These are phyloP conservation scores for Acanthamoeba royreba DNA, from an alignment of 208 protist genomes.

Conservation along the genomic window DNA sequence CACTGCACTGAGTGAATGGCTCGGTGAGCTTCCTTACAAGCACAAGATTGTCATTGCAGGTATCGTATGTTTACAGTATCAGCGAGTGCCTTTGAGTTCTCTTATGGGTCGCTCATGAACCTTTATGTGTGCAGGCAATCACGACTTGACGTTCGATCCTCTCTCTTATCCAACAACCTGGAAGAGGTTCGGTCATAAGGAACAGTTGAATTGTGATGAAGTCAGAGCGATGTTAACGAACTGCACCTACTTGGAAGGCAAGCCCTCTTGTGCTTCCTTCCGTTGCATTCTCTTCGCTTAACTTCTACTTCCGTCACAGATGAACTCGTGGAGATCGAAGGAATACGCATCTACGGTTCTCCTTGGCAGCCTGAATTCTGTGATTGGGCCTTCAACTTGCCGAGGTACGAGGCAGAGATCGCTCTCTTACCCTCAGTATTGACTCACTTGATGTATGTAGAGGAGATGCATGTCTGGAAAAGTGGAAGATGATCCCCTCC, in stretches of 20 bases:
- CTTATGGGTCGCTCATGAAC: background rate
- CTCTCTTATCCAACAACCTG: background rate
- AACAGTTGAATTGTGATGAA: background rate
- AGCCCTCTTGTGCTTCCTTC: background rate
- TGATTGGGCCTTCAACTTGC: constrained; percentile 60
- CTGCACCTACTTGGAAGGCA: constrained; percentile 58
- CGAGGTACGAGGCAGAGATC: background rate
- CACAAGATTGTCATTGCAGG: constrained; percentile 65
- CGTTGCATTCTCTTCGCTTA: background rate
- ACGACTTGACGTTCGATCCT: constrained; percentile 57
- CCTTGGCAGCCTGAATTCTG: constrained; percentile 57
- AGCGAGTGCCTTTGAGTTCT: background rate
- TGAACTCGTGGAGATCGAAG: background rate
- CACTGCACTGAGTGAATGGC: background rate
- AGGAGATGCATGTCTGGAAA: background rate
- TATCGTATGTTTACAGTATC: too few relatives aligned
- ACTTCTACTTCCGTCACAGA: background rate
- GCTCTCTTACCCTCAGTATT: background rate
- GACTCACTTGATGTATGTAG: background rate
- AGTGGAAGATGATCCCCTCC: constrained; percentile 48
- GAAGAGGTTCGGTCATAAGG: background rate
- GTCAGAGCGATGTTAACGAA: background rate
- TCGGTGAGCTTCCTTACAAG: constrained; percentile 31
- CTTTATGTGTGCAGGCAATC: constrained; percentile 46
- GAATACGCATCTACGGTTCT: constrained; percentile 52